phyloP scores from a whole-genome alignment of 2,329 filamentous ascomycete species.

The Byssochlamys sp. region DNA sequence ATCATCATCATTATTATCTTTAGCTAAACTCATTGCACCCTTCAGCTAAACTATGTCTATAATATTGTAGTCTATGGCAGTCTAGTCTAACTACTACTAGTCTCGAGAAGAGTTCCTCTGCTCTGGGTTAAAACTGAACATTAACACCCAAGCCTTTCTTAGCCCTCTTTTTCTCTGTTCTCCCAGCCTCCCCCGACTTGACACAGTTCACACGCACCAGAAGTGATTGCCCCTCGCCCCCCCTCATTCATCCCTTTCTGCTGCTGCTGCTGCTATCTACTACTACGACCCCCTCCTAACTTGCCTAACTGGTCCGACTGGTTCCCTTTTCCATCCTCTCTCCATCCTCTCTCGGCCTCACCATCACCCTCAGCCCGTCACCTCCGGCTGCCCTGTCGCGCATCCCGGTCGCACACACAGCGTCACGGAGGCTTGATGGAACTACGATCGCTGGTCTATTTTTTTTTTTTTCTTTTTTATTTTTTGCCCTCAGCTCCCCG shows the following conservation, averaged over 20 bases:
- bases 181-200: not conserved
- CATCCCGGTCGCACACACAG: not conserved
- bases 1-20: too few species aligned
- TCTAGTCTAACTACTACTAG: too few species aligned
- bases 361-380: not conserved
- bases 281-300: not conserved
- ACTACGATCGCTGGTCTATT: not conserved
- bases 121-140: too few species aligned
- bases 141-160: too few species aligned
- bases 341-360: not conserved
- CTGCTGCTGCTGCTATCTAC: not conserved
- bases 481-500: not conserved
- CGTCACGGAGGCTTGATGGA: not conserved
- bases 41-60: too few species aligned
- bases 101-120: too few species aligned
- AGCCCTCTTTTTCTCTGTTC: not conserved
- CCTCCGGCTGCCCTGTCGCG: not conserved
- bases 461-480: not conserved
- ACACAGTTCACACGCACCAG: not conserved
- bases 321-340: not conserved
- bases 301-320: not conserved
- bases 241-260: not conserved
- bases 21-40: too few species aligned
- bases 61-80: too few species aligned
- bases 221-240: not conserved